These are phyloP conservation scores for Drechslerella stenobrocha DNA, from an alignment of 2,329 filamentous ascomycete genomes.

Conservation along the genomic window DNA sequence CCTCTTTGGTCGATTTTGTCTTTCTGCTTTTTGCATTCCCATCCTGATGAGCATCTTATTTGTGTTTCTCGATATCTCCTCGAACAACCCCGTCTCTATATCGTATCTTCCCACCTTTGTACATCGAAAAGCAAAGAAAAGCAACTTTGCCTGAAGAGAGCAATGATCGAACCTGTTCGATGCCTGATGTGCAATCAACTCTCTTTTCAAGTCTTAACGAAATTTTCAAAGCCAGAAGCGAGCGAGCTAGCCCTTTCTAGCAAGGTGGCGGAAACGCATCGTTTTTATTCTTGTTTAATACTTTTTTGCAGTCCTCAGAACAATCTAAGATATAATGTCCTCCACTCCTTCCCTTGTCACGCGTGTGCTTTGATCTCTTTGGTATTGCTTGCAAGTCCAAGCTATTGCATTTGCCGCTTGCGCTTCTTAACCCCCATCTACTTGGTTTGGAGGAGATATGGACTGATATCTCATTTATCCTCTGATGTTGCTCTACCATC, in stretches of 20 bases:
- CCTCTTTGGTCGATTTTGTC: neutral
- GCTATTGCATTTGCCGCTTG: too few species aligned
- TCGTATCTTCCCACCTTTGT: slow-evolving; percentile 6
- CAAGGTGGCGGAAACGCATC: too few species aligned
- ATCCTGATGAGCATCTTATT: neutral
- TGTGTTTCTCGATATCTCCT: neutral
- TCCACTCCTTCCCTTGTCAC: too few species aligned
- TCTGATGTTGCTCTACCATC: too few species aligned
- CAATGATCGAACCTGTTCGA: neutral
- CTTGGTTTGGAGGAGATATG: too few species aligned
- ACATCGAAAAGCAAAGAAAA: neutral
- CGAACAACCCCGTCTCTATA: neutral
- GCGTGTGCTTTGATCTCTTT: too few species aligned
- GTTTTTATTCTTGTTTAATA: too few species aligned
- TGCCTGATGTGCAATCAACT: neutral
- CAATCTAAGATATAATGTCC: too few species aligned
- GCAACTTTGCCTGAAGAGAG: neutral
- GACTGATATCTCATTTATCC: too few species aligned
- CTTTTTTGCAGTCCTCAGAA: too few species aligned
- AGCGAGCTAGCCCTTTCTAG: neutral
- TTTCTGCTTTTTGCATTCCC: neutral
- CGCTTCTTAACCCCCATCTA: too few species aligned
- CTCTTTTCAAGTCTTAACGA: neutral
- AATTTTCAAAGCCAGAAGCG: neutral
- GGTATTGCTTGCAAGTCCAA: too few species aligned